phyloP scores from a whole-genome alignment of 2,329 filamentous ascomycete species.

The Claviceps sp. region DNA sequence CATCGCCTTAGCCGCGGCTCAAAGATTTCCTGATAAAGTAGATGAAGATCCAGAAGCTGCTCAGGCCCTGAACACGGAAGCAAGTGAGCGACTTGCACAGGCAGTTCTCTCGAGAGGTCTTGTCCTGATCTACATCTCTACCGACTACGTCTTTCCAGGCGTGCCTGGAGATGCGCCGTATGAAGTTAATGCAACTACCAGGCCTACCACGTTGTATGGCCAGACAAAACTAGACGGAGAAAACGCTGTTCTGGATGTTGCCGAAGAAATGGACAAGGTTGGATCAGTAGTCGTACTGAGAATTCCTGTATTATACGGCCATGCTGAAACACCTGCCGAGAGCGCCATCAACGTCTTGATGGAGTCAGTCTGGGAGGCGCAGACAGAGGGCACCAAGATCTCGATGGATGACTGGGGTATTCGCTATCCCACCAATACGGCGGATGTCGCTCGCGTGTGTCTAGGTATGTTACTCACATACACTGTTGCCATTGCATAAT shows the following conservation, averaged over 20 bases:
- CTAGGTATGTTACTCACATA: constrained; percentile 34
- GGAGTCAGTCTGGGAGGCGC: constrained; percentile 61
- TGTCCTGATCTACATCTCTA: constrained; percentile 66
- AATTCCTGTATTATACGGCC: constrained; percentile 74
- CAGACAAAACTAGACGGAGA: constrained; percentile 49
- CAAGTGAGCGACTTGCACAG: constrained; percentile 52
- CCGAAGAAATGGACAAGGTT: constrained; percentile 29
- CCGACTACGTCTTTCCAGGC: constrained; percentile 70
- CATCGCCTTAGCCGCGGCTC: constrained; percentile 54
- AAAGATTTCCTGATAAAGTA: constrained; percentile 78
- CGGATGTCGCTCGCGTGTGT: constrained; percentile 71
- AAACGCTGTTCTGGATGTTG: constrained; percentile 51
- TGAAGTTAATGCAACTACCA: constrained; percentile 45
- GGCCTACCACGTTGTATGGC: constrained; percentile 64
- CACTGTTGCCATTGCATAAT: background rate
- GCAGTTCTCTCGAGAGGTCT: constrained; percentile 49
- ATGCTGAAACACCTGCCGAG: constrained; percentile 56
- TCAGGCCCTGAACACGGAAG: constrained; percentile 58
- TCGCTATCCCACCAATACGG: constrained; percentile 78
- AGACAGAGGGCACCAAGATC: constrained; percentile 46
- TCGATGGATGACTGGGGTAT: constrained; percentile 80
- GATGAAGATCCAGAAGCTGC: constrained; percentile 67
- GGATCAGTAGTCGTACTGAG: constrained; percentile 57
- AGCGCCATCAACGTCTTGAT: constrained; percentile 75
- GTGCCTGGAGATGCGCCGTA: constrained; percentile 73